phyloP scores from a whole-genome alignment of 495 filamentous ascomycete genomes.

The Xylaria grammica region DNA sequence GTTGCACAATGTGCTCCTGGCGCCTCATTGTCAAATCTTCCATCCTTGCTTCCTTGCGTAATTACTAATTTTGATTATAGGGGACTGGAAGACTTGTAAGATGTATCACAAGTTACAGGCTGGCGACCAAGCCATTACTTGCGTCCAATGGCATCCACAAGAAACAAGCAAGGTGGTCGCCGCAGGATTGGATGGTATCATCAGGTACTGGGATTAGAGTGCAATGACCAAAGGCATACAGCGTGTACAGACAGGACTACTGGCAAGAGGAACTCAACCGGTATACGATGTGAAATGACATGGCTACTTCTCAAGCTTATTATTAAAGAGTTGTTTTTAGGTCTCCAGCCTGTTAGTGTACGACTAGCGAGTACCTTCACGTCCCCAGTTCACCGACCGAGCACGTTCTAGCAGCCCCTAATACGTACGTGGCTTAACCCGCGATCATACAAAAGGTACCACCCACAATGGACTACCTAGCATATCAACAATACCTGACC shows the following conservation, averaged over 20 bases:
- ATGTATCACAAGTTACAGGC: conserved; percentile 95
- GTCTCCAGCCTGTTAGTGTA: neutral
- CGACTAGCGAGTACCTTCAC: neutral
- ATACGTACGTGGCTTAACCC: neutral
- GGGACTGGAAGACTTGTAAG: conserved; percentile 98
- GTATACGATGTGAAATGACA: neutral
- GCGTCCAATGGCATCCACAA: conserved; percentile 90
- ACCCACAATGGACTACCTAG: neutral
- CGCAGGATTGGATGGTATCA: conserved; percentile 83
- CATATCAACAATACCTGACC: neutral
- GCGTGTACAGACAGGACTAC: neutral
- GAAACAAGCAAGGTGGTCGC: conserved; percentile 94
- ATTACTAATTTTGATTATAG: conserved; percentile 12
- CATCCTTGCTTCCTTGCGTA: neutral
- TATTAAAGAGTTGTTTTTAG: neutral
- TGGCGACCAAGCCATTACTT: conserved; percentile 77
- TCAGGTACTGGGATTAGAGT: conserved; percentile 91
- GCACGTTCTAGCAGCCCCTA: neutral
- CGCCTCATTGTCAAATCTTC: neutral
- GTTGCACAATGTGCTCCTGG: neutral
- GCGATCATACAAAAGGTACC: conserved; percentile 15
- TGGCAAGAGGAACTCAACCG: neutral
- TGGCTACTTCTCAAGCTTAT: neutral
- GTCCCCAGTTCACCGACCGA: neutral
- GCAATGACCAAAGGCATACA: neutral